A percentile compares a stretch with the other conserved stretches of the same genome.
phyloP scores from a whole-genome alignment of 306 rosid species.

The Quercus ilex region DNA sequence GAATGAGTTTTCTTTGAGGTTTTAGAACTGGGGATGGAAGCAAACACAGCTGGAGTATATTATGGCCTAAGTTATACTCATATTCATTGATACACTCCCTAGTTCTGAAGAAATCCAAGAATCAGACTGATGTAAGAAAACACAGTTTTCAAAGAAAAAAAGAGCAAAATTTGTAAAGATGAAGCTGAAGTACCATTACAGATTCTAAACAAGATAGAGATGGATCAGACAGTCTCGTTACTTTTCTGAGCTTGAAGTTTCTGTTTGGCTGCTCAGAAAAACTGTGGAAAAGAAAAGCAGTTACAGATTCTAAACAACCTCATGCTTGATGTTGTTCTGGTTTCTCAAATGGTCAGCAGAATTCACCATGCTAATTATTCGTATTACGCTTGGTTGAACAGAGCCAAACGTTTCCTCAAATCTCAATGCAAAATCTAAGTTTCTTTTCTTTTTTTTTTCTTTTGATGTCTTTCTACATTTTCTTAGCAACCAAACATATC shows the following conservation, averaged over 20 bases:
- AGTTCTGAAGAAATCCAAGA: constrained; percentile 37
- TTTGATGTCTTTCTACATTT: background rate
- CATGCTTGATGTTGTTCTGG: background rate
- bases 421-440: background rate
- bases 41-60: constrained; percentile 58
- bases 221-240: background rate
- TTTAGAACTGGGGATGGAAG: constrained; percentile 45
- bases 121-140: constrained; percentile 5
- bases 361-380: background rate
- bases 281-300: background rate
- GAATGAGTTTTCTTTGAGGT: constrained; percentile 52
- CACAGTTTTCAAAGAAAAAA: constrained; percentile 23
- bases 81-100: constrained; percentile 39
- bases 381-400: background rate
- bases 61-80: constrained; percentile 64
- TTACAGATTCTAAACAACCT: background rate
- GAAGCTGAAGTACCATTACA: background rate
- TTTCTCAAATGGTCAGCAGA: background rate
- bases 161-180: constrained; percentile 14
- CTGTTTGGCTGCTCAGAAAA: background rate
- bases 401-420: background rate
- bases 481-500: background rate
- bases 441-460: background rate
- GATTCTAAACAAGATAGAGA: background rate
- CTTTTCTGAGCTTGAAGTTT: background rate